A percentile compares a stretch with the other conserved stretches of the same genome.
These are phyloP conservation scores for Microbotryum lychnidis-dioicae DNA, from an alignment of 1,284 basidiomycete genomes.

Conservation along the genomic window DNA sequence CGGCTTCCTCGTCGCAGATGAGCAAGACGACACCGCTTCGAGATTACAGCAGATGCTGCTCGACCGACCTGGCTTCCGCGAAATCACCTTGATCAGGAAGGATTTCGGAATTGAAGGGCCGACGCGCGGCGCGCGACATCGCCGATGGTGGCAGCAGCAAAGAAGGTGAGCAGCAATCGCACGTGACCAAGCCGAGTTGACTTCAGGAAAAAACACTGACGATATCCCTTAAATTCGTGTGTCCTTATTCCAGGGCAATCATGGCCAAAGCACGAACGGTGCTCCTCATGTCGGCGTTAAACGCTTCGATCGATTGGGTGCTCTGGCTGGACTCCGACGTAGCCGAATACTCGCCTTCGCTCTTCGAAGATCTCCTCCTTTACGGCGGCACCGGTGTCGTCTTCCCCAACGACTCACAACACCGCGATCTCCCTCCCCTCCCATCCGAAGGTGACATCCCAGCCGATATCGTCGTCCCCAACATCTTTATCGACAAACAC, in stretches of 20 bases:
- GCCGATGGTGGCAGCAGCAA: slow-evolving; percentile 13
- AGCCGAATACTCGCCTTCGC: slow-evolving; percentile 9
- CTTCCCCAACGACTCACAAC: no score
- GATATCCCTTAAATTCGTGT: background rate
- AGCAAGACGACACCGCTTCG: slow-evolving; percentile 21
- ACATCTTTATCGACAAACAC: slow-evolving; percentile 14
- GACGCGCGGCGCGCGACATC: slow-evolving; percentile 14
- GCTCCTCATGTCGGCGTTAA: slow-evolving; percentile 20
- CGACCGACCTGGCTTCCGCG: slow-evolving; percentile 4
- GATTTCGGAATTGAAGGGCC: slow-evolving; percentile 20
- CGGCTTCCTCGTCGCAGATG: slow-evolving; percentile 24
- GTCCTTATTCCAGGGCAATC: slow-evolving; percentile 2
- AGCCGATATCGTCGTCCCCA: slow-evolving; percentile 25
- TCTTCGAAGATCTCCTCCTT: slow-evolving; percentile 21
- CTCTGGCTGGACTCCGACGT: slow-evolving; percentile 29
- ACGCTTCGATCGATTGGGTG: slow-evolving; percentile 26
- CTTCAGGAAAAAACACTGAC: background rate
- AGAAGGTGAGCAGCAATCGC: slow-evolving; percentile 12
- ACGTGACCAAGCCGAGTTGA: no score
- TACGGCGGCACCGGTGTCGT: slow-evolving; percentile 19
- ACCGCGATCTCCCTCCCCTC: background rate
- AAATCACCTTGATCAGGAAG: slow-evolving; percentile 21
- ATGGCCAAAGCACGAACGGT: slow-evolving; percentile 26
- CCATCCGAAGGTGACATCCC: background rate
- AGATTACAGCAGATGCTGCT: slow-evolving; percentile 6